phyloP scores from a whole-genome alignment of 805 yeast species.

The Pichia pseudocactophila region DNA sequence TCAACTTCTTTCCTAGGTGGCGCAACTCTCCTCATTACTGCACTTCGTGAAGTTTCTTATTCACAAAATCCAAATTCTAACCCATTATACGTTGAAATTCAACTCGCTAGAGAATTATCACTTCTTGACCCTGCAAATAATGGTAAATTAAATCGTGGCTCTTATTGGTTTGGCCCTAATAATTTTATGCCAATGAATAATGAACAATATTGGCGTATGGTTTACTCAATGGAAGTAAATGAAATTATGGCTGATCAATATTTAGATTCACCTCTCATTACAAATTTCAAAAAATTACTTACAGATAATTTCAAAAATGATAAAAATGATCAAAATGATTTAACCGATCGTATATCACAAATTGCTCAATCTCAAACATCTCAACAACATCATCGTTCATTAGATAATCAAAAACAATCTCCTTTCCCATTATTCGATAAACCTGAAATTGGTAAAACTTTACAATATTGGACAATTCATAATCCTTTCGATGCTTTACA shows the following conservation, averaged over 20 bases:
- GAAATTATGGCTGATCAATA: conserved; percentile 16
- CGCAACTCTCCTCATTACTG: conserved; percentile 8
- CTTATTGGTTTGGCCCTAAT: conserved; percentile 44
- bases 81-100: conserved; percentile 24
- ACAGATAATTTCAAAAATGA: too few species aligned
- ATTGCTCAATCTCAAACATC: too few species aligned
- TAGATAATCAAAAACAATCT: neutral
- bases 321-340: too few species aligned
- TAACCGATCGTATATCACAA: too few species aligned
- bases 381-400: neutral
- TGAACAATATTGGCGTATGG: conserved; percentile 20
- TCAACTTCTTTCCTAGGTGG: conserved; percentile 16
- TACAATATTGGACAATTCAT: conserved; percentile 11
- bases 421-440: conserved; percentile 4
- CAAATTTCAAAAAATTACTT: too few species aligned
- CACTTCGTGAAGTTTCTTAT: conserved; percentile 13
- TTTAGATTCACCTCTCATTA: conserved; percentile 9
- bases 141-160: conserved; percentile 26
- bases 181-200: conserved; percentile 38
- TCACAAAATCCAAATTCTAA: conserved; percentile 14
- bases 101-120: conserved; percentile 17
- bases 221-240: conserved; percentile 14
- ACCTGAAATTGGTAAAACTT: neutral
- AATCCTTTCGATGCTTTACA: conserved; percentile 14
- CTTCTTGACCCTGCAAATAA: conserved; percentile 26